Evolutionary conservation across 768 basidiomycete species (phyloP).

Genomic region (Russula vinacea): DNA sequence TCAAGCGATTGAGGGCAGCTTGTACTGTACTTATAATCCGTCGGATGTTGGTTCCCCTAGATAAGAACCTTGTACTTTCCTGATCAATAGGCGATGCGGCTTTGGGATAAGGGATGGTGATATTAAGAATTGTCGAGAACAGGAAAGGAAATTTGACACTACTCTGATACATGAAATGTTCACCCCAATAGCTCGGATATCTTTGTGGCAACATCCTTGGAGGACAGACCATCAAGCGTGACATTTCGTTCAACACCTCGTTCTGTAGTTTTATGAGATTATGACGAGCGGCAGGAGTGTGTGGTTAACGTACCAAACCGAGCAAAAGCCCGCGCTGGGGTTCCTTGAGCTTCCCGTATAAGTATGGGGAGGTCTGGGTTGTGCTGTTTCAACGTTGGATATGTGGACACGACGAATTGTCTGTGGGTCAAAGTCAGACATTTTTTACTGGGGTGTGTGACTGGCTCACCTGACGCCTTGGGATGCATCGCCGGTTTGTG

Average conservation of each 20-base stretch:
- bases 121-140: background rate
- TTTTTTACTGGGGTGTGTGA: background rate
- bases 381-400: slow-evolving; percentile 71
- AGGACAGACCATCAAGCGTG: slow-evolving; percentile 72
- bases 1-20: slow-evolving; percentile 1
- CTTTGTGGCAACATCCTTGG: slow-evolving; percentile 67
- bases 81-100: background rate
- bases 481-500: slow-evolving; percentile 71
- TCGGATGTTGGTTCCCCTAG: background rate
- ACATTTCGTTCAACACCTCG: slow-evolving; percentile 78
- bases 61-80: slow-evolving; percentile 4
- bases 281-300: background rate
- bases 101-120: background rate
- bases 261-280: slow-evolving; percentile 45
- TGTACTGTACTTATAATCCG: slow-evolving; percentile 16
- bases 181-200: slow-evolving; percentile 57
- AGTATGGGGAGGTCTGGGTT: slow-evolving; percentile 85
- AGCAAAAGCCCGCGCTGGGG: slow-evolving; percentile 79
- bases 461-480: slow-evolving; percentile 67
- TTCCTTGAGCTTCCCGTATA: slow-evolving; percentile 75
- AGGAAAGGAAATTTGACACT: slow-evolving; percentile 1
- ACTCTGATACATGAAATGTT: slow-evolving; percentile 7
- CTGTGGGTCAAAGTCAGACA: slow-evolving; percentile 39
- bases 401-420: slow-evolving; percentile 74
- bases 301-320: slow-evolving; percentile 64